Conservation (phyloP, 2,329 filamentous ascomycete genomes). For the Chalaropsis thielavioides region DNA sequence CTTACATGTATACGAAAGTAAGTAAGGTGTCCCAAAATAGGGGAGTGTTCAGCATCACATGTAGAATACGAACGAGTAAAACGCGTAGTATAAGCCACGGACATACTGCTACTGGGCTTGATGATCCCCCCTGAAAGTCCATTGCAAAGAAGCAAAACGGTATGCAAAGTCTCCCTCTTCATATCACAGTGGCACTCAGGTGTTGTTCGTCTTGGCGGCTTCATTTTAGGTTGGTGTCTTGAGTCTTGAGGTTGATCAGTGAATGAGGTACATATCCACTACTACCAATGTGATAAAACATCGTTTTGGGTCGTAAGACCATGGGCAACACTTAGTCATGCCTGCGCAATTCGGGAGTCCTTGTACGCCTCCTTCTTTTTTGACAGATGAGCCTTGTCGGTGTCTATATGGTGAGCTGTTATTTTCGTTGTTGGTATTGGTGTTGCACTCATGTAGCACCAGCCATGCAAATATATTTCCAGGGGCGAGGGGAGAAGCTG, state of each 20-base stretch:
- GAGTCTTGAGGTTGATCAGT: background rate
- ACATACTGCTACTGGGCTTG: no score
- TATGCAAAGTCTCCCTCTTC: background rate
- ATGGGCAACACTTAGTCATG: background rate
- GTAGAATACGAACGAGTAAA: no score
- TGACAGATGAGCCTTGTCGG: background rate
- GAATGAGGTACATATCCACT: background rate
- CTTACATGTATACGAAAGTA: no score
- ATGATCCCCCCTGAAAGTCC: no score
- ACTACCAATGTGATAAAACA: background rate
- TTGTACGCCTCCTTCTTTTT: background rate
- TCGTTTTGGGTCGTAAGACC: background rate
- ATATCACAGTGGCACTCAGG: background rate
- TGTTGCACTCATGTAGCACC: background rate
- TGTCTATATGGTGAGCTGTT: background rate
- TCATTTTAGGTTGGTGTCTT: background rate
- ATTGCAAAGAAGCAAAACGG: background rate
- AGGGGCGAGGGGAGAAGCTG: background rate
- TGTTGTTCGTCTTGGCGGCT: background rate
- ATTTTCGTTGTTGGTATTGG: background rate
- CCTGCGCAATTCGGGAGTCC: background rate
- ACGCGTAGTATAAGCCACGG: no score
- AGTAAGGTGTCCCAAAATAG: no score
- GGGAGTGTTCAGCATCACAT: no score
- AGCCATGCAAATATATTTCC: background rate